Conservation (phyloP, 2,329 filamentous ascomycete genomes). For the Colletotrichum kahawae region DNA sequence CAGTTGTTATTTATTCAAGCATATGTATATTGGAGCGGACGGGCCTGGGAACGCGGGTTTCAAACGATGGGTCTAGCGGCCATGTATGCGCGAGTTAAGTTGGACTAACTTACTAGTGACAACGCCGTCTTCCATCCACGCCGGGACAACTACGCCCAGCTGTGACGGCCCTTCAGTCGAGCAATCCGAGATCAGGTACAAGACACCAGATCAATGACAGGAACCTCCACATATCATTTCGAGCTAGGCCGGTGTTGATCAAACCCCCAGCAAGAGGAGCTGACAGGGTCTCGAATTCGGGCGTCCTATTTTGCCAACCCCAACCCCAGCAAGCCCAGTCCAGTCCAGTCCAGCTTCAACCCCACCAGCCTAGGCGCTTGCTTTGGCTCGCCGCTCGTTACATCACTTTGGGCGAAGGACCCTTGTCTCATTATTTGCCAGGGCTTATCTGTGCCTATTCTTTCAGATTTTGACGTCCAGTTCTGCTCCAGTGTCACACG, state of each 20-base stretch:
- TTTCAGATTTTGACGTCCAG: slow-evolving; percentile 9
- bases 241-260: slow-evolving; percentile 15
- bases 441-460: slow-evolving; percentile 16
- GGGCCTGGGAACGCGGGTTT: slow-evolving; percentile 12
- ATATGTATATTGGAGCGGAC: not conserved
- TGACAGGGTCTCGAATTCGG: slow-evolving; percentile 9
- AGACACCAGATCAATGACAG: slow-evolving; percentile 12
- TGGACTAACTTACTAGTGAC: slow-evolving; percentile 1
- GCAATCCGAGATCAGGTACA: not conserved
- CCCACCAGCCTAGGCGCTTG: slow-evolving; percentile 11
- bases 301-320: slow-evolving; percentile 11
- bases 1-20: not conserved
- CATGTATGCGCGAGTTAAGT: not conserved
- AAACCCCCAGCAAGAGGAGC: slow-evolving; percentile 3
- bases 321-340: slow-evolving; percentile 4
- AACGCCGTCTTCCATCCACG: not conserved
- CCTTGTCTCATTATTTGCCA: slow-evolving; percentile 16
- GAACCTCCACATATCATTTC: slow-evolving; percentile 11
- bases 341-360: not conserved
- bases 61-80: not conserved
- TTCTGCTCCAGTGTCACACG: not conserved
- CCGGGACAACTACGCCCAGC: not conserved
- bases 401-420: slow-evolving; percentile 13
- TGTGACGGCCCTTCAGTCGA: slow-evolving; percentile 8
- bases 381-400: slow-evolving; percentile 16